phyloP scores from a whole-genome alignment of 768 basidiomycete genomes.

The Rhizopogon vinicolor region DNA sequence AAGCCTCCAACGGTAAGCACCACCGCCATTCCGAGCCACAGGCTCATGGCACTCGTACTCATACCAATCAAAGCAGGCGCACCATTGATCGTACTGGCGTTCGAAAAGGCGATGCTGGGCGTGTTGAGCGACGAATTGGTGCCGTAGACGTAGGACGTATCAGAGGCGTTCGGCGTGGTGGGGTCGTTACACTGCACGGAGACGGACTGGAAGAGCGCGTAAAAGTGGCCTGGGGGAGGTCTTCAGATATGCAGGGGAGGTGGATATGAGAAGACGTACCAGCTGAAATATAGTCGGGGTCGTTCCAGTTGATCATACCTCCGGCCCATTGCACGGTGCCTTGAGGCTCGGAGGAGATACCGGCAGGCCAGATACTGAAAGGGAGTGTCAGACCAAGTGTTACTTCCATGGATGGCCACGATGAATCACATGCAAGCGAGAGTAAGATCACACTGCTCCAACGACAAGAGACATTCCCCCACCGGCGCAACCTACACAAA shows the following conservation, averaged over 20 bases:
- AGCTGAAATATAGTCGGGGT: constrained; percentile 71
- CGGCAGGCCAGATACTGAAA: constrained; percentile 74
- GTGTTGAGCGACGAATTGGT: constrained; percentile 46
- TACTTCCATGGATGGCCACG: neutral
- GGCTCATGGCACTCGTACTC: constrained; percentile 8
- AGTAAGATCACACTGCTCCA: neutral
- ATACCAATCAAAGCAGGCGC: constrained; percentile 8
- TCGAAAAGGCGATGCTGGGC: constrained; percentile 55
- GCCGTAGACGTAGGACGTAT: constrained; percentile 64
- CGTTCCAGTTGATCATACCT: constrained; percentile 76
- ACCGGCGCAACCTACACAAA: neutral
- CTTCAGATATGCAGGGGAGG: neutral
- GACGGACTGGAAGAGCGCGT: constrained; percentile 57
- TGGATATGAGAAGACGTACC: constrained; percentile 30
- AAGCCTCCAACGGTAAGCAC: constrained; percentile 11
- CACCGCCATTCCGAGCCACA: constrained; percentile 7
- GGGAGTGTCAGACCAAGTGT: neutral
- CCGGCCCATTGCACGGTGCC: constrained; percentile 81
- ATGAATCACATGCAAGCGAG: neutral
- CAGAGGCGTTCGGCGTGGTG: constrained; percentile 33
- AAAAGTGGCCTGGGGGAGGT: constrained; percentile 57
- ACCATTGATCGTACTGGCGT: constrained; percentile 50
- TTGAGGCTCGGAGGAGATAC: constrained; percentile 50
- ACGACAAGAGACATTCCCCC: neutral
- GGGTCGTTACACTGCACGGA: constrained; percentile 61